Conservation (phyloP, 2,329 filamentous ascomycete species). For the Monilinia laxa region DNA sequence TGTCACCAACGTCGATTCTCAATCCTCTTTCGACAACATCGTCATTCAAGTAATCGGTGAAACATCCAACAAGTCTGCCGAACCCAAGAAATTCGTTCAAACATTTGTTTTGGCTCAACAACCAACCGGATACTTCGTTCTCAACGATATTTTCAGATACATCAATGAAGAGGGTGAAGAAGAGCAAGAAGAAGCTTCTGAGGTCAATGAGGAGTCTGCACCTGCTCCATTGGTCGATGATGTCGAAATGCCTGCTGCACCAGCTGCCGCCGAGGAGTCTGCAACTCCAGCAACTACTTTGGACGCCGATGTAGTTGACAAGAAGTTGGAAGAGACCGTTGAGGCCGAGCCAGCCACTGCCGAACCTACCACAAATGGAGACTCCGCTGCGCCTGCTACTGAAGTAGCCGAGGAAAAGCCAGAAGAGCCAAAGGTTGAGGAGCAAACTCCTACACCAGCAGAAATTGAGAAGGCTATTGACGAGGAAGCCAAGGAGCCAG, state of each 20-base stretch:
- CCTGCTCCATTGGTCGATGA: conserved; percentile 36
- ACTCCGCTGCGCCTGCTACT: conserved; percentile 39
- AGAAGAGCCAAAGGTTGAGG: conserved; percentile 39
- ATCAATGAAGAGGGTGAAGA: conserved; percentile 82
- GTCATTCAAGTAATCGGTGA: conserved; percentile 98
- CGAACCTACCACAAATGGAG: conserved; percentile 47
- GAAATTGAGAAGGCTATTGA: conserved; percentile 54
- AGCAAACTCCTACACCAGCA: conserved; percentile 45
- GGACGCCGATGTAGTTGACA: conserved; percentile 60
- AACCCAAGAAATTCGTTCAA: conserved; percentile 95
- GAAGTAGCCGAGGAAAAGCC: conserved; percentile 41
- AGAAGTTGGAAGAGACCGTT: conserved; percentile 70
- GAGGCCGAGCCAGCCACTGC: conserved; percentile 41
- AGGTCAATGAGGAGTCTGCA: conserved; percentile 37
- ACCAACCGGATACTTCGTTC: conserved; percentile 94
- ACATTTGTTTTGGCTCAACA: conserved; percentile 97
- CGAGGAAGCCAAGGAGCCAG: conserved; percentile 56
- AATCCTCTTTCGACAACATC: conserved; percentile 89
- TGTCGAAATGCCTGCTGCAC: conserved; percentile 41
- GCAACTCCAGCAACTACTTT: conserved; percentile 34
- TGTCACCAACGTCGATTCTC: conserved; percentile 95
- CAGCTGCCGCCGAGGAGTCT: conserved; percentile 40
- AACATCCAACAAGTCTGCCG: conserved; percentile 88
- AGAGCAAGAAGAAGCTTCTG: conserved; percentile 52
- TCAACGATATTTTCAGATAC: conserved; percentile 97